Conservation (phyloP, 2,329 filamentous ascomycete genomes). For the Lasiodiplodia theobromae region DNA sequence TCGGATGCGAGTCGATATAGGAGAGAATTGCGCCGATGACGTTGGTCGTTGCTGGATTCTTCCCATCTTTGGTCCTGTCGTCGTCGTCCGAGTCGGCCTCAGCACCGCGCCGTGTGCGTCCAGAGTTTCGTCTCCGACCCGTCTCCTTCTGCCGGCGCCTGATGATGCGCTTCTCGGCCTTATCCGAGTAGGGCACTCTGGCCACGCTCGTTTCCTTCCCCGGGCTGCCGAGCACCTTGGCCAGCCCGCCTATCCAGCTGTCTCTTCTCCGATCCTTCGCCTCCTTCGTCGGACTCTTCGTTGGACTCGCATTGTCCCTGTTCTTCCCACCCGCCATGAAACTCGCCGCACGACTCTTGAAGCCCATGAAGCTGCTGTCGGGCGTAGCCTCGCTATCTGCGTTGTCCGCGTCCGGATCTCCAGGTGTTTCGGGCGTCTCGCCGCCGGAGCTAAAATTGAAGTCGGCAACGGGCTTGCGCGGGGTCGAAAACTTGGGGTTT, state of each 20-base stretch:
- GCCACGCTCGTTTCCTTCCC: conserved; percentile 38
- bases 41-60: conserved; percentile 33
- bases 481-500: conserved; percentile 47
- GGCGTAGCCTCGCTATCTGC: conserved; percentile 54
- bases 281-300: conserved; percentile 45
- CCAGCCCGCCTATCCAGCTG: conserved; percentile 39
- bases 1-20: conserved; percentile 69
- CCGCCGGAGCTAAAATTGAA: conserved; percentile 57
- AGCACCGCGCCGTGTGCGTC: conserved; percentile 31
- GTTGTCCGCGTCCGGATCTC: conserved; percentile 39
- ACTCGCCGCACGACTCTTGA: conserved; percentile 25
- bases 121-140: conserved; percentile 39
- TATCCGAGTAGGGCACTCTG: conserved; percentile 48
- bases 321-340: conserved; percentile 32
- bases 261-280: conserved; percentile 34
- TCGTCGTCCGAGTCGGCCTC: conserved; percentile 37
- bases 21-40: conserved; percentile 61
- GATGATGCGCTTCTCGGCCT: conserved; percentile 48
- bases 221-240: conserved; percentile 34
- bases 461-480: conserved; percentile 46
- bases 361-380: conserved; percentile 39
- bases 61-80: conserved; percentile 31
- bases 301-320: conserved; percentile 32
- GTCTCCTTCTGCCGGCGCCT: conserved; percentile 44
- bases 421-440: conserved; percentile 57